Evolutionary conservation across 805 yeast genomes (phyloP), one percentile per base, ranked within the genome.

Genomic region (Saccharomycopsis fermentans): DNA sequence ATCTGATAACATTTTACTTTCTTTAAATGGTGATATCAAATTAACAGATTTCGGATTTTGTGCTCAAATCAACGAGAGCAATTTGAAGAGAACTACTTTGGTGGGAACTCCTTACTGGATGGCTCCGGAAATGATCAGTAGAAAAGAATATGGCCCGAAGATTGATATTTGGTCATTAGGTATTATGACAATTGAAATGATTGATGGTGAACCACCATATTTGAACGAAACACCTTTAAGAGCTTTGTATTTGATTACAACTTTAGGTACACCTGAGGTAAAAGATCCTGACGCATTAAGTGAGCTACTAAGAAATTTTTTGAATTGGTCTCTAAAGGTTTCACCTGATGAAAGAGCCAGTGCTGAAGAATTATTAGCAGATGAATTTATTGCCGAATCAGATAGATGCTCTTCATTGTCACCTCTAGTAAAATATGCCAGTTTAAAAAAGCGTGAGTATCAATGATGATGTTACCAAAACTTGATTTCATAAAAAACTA

Each of bases 41-140:
- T 77, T 94, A 69, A 94, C 99, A 0, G 99, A 94, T 73, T 89
- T 89, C 70, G 96, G 96, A 0, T 94, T 92, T 74, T 94, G 99
- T 74, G 99, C 99, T 0, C 96, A 91, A 71, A 79, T 87, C 62
- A 87, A 86, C 40, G 95, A 86, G 64, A 79, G 81, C 55, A 87
- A 87, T 64, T 76, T 87, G 58, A 91, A 92, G 71, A 82, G 99
- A 69, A 90, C 96, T 2, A 94, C 99, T 4, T 89, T 94, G 96
- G 99, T 94, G 17, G 99, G 99, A 14, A 94, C 99, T 0, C 99
- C 99, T 9, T 94, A 94, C 70, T 94, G 99, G 99, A 94, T 94
- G 99, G 99, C 99, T 0, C 99, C 99, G 1, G 99, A 94, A 70
- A 97, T 94, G 57, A 97, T 94, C 29, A 83, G 91, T n/a, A 81